Conservation (phyloP, 177 flowering plant species). For the Vitis hybrid region DNA sequence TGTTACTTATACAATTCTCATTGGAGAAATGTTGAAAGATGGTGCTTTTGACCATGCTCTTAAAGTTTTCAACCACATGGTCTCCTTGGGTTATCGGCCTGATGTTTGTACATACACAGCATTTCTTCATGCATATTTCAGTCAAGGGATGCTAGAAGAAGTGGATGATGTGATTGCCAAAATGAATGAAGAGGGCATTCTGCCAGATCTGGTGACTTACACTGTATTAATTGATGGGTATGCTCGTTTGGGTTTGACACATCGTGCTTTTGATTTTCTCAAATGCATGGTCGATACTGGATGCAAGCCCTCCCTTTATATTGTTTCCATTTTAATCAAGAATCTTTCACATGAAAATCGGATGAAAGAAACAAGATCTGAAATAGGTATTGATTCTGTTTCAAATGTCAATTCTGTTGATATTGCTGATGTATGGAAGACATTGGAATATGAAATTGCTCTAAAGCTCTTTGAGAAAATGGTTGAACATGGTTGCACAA, state of each 20-base stretch:
- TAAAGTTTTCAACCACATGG: conserved; percentile 47
- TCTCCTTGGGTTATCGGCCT: conserved; percentile 50
- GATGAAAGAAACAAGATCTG: conserved; percentile 12
- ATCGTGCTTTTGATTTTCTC: conserved; percentile 55
- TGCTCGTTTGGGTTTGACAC: conserved; percentile 44
- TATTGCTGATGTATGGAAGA: conserved; percentile 57
- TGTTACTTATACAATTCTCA: conserved; percentile 62
- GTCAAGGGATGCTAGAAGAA: conserved; percentile 48
- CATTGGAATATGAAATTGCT: conserved; percentile 44
- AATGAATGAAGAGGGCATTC: conserved; percentile 58
- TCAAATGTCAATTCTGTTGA: conserved; percentile 16
- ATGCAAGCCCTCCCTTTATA: conserved; percentile 53
- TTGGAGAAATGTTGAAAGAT: conserved; percentile 53
- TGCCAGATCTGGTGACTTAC: conserved; percentile 55
- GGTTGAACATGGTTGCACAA: conserved; percentile 53
- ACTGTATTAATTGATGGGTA: conserved; percentile 64
- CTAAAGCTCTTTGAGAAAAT: conserved; percentile 52
- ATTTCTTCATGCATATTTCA: conserved; percentile 58
- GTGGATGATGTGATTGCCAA: conserved; percentile 58
- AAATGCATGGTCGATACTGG: conserved; percentile 61
- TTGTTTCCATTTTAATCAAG: conserved; percentile 58
- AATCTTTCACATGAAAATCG: conserved; percentile 41
- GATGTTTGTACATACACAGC: conserved; percentile 65
- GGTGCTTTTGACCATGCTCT: conserved; percentile 54
- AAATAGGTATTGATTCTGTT: conserved; percentile 12